Evolutionary conservation across 345 rosid genomes (phyloP), one percentile per base, ranked within the genome.

Genomic region (Rhizophora apiculata): DNA sequence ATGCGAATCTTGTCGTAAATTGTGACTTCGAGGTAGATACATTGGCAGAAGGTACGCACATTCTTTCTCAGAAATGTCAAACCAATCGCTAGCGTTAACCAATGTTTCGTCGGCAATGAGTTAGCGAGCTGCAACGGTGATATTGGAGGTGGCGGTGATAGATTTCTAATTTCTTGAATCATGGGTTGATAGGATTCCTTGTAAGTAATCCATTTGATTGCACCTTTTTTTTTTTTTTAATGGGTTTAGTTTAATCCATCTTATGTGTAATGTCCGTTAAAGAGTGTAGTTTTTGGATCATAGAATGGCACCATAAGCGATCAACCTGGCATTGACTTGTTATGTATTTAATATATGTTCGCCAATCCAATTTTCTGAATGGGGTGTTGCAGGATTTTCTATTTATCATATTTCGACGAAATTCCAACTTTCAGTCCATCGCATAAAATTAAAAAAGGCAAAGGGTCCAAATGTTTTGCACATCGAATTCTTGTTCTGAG

Each of bases 21-120:
- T 68, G 78, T 46, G 24, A 63, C 18, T 68, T 79, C 52, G 21
- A 7, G 56, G 81, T 77, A 19, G 74, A 77, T 8, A 63, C 27
- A 26, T 55, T 82, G 65, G 61, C 58, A 6, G 34, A 29, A 67
- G 74, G 69, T 26, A 67, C 62, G 15, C 59, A 22, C 3, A 27
- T 80, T 53, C 57, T 74, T 31, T 74, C 75, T 27, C 80, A 79
- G 60, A 9, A 68, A 37, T 81, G 87, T 68, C 55, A 62, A n/a
- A 74, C 72, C 30, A 8, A 76, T n/a, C 74, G 60, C 67, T 62
- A 62, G 60, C 3, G 30, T 21, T 24, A 56, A 3, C 22, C 1
- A 34, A 11, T 6, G 30, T 26, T 9, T 21, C 18, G 0, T 18
- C 46, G 29, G 19, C 16, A 27, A 27, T 63, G 7, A 30, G 7